These are phyloP conservation scores for Cytauxzoon felis DNA, from an alignment of 169 alveolate genomes.

Conservation along the genomic window DNA sequence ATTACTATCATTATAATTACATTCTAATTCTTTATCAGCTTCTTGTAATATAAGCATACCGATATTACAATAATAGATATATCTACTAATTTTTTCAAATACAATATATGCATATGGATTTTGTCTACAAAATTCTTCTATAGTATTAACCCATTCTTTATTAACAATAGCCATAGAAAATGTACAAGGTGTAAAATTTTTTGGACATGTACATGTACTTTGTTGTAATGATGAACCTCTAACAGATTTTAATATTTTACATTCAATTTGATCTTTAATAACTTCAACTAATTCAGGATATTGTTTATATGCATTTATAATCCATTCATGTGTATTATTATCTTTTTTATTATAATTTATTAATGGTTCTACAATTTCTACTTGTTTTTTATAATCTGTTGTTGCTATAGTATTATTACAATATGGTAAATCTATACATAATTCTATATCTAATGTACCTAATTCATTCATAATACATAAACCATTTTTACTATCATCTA, in stretches of 20 bases:
- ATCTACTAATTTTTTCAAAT: constrained; percentile 28
- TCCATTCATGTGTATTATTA: constrained; percentile 3
- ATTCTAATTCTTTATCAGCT: constrained; percentile 7
- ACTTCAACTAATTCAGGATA: constrained; percentile 32
- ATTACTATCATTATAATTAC: constrained; percentile 48
- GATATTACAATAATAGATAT: constrained; percentile 51
- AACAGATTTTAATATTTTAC: constrained; percentile 23
- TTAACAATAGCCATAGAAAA: constrained; percentile 27
- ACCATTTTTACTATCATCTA: background rate
- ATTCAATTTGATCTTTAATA: background rate
- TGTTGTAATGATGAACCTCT: constrained; percentile 15
- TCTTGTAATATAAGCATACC: constrained; percentile 32
- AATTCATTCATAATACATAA: background rate
- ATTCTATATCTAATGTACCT: constrained; percentile 44
- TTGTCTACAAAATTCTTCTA: constrained; percentile 28
- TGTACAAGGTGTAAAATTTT: constrained; percentile 11
- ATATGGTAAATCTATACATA: constrained; percentile 35
- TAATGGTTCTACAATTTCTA: background rate
- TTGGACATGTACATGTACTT: constrained; percentile 53
- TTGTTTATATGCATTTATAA: constrained; percentile 14
- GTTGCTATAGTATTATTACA: constrained; percentile 18
- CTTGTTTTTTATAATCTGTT: too few species aligned
- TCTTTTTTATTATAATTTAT: background rate
- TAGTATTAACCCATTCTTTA: constrained; percentile 9
- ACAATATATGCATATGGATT: constrained; percentile 27